A percentile compares a stretch with the other conserved stretches of the same genome.
These are phyloP conservation scores for Trypanosoma brucei DNA, from an alignment of 208 protist species.

Conservation along the genomic window DNA sequence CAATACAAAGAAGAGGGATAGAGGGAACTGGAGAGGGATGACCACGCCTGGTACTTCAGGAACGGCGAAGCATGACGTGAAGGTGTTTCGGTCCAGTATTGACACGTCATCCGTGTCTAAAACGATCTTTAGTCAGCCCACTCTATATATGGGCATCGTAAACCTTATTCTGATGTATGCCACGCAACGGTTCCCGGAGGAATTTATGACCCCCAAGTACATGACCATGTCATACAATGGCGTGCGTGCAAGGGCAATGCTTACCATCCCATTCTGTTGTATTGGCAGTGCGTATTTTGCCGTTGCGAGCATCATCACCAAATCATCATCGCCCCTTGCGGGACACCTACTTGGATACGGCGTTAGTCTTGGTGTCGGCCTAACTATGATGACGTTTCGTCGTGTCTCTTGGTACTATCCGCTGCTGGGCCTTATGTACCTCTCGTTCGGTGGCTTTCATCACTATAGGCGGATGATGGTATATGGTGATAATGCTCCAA, in stretches of 20 bases:
- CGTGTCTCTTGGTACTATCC: conserved; percentile 84
- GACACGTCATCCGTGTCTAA: conserved; percentile 65
- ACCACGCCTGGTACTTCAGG: neutral
- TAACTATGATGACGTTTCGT: conserved; percentile 64
- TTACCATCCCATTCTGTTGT: conserved; percentile 75
- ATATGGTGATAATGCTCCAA: conserved; percentile 77
- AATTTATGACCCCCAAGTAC: conserved; percentile 69
- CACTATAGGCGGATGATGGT: conserved; percentile 87
- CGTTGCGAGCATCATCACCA: conserved; percentile 63
- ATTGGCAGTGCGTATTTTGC: conserved; percentile 68
- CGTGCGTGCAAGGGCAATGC: conserved; percentile 58
- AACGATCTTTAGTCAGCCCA: conserved; percentile 73
- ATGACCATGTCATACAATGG: conserved; percentile 80
- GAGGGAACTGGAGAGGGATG: conserved; percentile 5
- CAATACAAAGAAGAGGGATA: neutral
- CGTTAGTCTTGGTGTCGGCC: conserved; percentile 56
- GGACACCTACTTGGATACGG: conserved; percentile 72
- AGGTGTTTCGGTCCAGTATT: conserved; percentile 74
- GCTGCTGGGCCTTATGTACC: conserved; percentile 67
- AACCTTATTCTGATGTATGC: conserved; percentile 75
- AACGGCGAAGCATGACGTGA: conserved; percentile 49
- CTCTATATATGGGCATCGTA: conserved; percentile 73
- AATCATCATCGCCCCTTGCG: conserved; percentile 40
- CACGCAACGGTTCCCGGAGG: conserved; percentile 75
- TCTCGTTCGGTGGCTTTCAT: conserved; percentile 79